These are phyloP conservation scores for Phalaenopsis aphrodite DNA, from an alignment of 106 monocot species.

Conservation along the genomic window DNA sequence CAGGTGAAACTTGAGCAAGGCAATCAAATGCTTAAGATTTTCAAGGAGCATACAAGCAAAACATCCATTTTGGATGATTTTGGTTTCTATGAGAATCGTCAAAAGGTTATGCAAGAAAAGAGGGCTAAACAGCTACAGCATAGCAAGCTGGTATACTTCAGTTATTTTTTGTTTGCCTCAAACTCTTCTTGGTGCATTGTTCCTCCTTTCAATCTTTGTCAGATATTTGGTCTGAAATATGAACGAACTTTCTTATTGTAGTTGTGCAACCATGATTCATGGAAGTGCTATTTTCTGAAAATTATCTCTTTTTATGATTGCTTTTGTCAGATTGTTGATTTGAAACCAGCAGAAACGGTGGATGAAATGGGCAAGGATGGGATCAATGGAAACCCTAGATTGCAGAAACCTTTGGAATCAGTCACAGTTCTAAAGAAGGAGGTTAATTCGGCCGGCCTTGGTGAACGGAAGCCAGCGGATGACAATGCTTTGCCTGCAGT, in stretches of 20 bases:
- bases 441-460: conserved; percentile 5
- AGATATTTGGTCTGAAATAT: too few relatives aligned
- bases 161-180: neutral
- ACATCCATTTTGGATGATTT: conserved; percentile 80
- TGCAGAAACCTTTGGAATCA: conserved; percentile 31
- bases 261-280: neutral
- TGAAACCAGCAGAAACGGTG: conserved; percentile 4
- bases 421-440: conserved; percentile 23
- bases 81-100: conserved; percentile 62
- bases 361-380: conserved; percentile 23
- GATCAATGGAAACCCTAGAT: conserved; percentile 13
- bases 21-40: conserved; percentile 65
- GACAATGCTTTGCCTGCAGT: conserved; percentile 11
- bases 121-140: conserved; percentile 55
- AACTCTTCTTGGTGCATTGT: neutral
- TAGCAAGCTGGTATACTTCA: conserved; percentile 49
- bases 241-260: too few relatives aligned
- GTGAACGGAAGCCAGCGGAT: conserved; percentile 16
- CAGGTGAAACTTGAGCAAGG: conserved; percentile 79
- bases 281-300: neutral
- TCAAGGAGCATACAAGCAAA: conserved; percentile 74
- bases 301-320: neutral
- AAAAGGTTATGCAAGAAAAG: conserved; percentile 75
- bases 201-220: too few relatives aligned
- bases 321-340: conserved; percentile 20